These are phyloP conservation scores for Porcisia deanei DNA, from an alignment of 208 protist genomes.

Conservation along the genomic window DNA sequence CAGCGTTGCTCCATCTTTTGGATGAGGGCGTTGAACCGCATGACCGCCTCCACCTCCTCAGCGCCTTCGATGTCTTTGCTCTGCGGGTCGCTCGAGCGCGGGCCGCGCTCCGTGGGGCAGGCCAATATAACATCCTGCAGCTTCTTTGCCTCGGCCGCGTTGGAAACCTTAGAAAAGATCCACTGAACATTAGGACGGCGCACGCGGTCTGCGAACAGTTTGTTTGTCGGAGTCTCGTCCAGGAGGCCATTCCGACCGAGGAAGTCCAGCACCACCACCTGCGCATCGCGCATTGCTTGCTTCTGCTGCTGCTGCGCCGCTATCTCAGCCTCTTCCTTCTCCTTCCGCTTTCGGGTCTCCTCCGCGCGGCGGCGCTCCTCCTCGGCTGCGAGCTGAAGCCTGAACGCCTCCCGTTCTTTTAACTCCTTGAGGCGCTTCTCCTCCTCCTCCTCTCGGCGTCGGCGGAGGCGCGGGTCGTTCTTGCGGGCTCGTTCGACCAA, in stretches of 20 bases:
- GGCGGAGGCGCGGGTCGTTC: conserved; percentile 93
- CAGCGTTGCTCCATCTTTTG: conserved; percentile 59
- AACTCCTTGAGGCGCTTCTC: conserved; percentile 57
- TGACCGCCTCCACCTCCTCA: conserved; percentile 57
- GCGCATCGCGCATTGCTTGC: conserved; percentile 54
- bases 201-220: conserved; percentile 65
- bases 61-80: conserved; percentile 27
- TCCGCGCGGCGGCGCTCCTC: conserved; percentile 60
- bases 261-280: conserved; percentile 48
- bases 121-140: conserved; percentile 37
- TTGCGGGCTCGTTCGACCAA: conserved; percentile 91
- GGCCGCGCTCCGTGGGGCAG: conserved; percentile 23
- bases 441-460: conserved; percentile 80
- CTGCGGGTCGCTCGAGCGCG: conserved; percentile 14
- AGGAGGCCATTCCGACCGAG: conserved; percentile 51
- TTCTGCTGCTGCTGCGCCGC: conserved; percentile 40
- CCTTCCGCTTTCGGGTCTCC: conserved; percentile 36
- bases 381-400: conserved; percentile 66
- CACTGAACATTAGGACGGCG: conserved; percentile 67
- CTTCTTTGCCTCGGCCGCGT: conserved; percentile 40
- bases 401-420: conserved; percentile 72
- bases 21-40: conserved; percentile 72
- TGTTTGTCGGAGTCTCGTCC: conserved; percentile 71
- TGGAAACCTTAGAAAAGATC: conserved; percentile 70
- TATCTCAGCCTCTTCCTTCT: conserved; percentile 48